Evolutionary conservation across 2,329 filamentous ascomycete genomes (phyloP).

Genomic region (Aphanoascus verrucosus): DNA sequence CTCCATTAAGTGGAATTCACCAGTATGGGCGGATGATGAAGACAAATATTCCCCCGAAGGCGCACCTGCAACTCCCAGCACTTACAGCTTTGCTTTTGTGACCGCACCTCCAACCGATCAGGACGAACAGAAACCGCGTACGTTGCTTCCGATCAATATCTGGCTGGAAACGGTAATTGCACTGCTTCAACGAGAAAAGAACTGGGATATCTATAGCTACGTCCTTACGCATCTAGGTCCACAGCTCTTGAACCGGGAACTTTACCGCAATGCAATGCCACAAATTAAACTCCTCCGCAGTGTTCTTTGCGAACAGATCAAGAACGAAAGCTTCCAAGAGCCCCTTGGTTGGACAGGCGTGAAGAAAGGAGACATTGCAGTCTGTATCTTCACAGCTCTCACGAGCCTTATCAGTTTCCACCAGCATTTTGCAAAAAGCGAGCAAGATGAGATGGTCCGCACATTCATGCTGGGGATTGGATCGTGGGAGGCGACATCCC

Average conservation of each 20-base stretch:
- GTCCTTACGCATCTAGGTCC: constrained; percentile 74
- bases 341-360: constrained; percentile 69
- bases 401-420: constrained; percentile 88
- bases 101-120: constrained; percentile 23
- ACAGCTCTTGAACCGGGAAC: constrained; percentile 78
- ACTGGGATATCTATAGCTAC: constrained; percentile 92
- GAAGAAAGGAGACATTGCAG: constrained; percentile 76
- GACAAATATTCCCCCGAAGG: constrained; percentile 45
- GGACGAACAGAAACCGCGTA: constrained; percentile 40
- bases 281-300: constrained; percentile 67
- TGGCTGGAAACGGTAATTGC: constrained; percentile 70
- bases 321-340: constrained; percentile 64
- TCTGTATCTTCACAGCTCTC: constrained; percentile 76
- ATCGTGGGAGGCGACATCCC: constrained; percentile 74
- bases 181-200: constrained; percentile 62
- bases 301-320: constrained; percentile 72
- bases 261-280: constrained; percentile 63
- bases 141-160: constrained; percentile 39
- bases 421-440: constrained; percentile 66
- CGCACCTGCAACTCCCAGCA: constrained; percentile 40
- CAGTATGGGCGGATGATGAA: constrained; percentile 50
- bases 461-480: constrained; percentile 78
- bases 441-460: constrained; percentile 81
- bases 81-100: constrained; percentile 40
- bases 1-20: constrained; percentile 30